A percentile compares a stretch with the other conserved stretches of the same genome.
These are phyloP conservation scores for Chalciporus sp. DNA, from an alignment of 1,284 basidiomycete genomes.

Conservation along the genomic window DNA sequence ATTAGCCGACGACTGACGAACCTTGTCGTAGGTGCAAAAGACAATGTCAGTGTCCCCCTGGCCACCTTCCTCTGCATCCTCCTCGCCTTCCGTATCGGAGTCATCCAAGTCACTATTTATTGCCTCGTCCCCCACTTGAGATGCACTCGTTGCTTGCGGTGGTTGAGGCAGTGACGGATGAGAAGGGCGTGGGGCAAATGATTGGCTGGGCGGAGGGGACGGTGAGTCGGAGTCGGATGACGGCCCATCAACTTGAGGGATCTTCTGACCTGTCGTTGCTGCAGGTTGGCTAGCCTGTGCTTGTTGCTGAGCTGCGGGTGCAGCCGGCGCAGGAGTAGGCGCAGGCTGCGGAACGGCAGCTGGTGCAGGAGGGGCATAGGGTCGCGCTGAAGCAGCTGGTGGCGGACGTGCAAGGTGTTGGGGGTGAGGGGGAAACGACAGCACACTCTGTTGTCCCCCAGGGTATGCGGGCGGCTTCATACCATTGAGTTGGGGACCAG, in stretches of 20 bases:
- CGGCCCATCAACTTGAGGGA: conserved; percentile 70
- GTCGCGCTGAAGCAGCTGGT: conserved; percentile 21
- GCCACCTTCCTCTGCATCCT: conserved; percentile 72
- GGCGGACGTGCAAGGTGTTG: conserved; percentile 41
- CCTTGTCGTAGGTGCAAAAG: conserved; percentile 99
- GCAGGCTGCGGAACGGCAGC: conserved; percentile 13
- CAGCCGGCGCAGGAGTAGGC: conserved; percentile 15
- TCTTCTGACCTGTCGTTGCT: conserved; percentile 39
- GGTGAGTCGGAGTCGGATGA: conserved; percentile 63
- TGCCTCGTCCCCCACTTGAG: conserved; percentile 67
- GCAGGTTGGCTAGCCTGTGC: conserved; percentile 13
- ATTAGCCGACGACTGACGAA: conserved; percentile 35
- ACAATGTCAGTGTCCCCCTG: conserved; percentile 87
- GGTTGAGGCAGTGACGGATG: conserved; percentile 64
- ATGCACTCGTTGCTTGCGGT: conserved; percentile 36
- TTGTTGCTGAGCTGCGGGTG: conserved; percentile 18
- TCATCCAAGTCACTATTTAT: conserved; percentile 98
- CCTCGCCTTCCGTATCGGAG: conserved; percentile 80
- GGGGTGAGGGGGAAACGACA: conserved; percentile 58
- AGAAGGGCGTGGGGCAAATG: conserved; percentile 62
- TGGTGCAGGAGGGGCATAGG: conserved; percentile 24
- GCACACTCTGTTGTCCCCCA: conserved; percentile 54
- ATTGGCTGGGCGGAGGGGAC: conserved; percentile 57
- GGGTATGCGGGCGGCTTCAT: conserved; percentile 47
- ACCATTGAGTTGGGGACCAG: conserved; percentile 61